Evolutionary conservation across 2,329 filamentous ascomycete species (phyloP).

Genomic region (Cryoendolithus antarcticus): DNA sequence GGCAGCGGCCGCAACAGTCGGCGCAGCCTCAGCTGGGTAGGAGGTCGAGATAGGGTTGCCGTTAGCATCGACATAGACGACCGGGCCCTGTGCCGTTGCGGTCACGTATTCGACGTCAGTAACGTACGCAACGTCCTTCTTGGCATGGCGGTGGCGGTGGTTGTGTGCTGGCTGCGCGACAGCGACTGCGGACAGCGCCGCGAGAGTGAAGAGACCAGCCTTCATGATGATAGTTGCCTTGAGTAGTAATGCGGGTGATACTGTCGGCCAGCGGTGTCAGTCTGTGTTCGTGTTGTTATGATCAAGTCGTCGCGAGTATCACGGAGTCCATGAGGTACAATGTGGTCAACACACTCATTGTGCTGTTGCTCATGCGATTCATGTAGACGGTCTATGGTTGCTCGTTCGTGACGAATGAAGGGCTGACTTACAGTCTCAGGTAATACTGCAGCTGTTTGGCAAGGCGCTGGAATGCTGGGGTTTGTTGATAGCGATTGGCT

Average conservation of each 20-base stretch:
- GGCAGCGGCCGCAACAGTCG: conserved; percentile 1
- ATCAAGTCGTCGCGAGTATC: not conserved
- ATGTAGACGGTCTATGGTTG: not conserved
- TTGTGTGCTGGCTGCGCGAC: conserved; percentile 13
- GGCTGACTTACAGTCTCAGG: conserved; percentile 5
- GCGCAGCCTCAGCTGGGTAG: conserved; percentile 3
- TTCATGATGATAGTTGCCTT: conserved; percentile 17
- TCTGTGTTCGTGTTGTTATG: conserved; percentile 2
- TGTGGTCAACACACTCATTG: not conserved
- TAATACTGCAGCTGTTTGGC: conserved; percentile 2
- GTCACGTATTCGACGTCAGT: conserved; percentile 26
- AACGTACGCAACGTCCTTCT: conserved; percentile 19
- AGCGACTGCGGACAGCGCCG: conserved; percentile 14
- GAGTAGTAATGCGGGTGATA: conserved; percentile 1
- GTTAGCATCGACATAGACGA: conserved; percentile 49
- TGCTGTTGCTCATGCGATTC: too few relatives aligned
- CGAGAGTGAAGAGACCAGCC: conserved; percentile 17
- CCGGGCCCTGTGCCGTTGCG: conserved; percentile 35
- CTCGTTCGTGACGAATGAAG: not conserved
- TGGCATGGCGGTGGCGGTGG: conserved; percentile 25
- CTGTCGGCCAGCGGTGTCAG: conserved; percentile 16
- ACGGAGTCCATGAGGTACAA: not conserved
- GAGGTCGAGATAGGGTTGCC: conserved; percentile 36
- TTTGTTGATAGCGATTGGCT: conserved; percentile 5
- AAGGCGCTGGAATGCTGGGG: conserved; percentile 10